Conservation (phyloP, 2,329 filamentous ascomycete species). For the Nigrospora osmanthi region DNA sequence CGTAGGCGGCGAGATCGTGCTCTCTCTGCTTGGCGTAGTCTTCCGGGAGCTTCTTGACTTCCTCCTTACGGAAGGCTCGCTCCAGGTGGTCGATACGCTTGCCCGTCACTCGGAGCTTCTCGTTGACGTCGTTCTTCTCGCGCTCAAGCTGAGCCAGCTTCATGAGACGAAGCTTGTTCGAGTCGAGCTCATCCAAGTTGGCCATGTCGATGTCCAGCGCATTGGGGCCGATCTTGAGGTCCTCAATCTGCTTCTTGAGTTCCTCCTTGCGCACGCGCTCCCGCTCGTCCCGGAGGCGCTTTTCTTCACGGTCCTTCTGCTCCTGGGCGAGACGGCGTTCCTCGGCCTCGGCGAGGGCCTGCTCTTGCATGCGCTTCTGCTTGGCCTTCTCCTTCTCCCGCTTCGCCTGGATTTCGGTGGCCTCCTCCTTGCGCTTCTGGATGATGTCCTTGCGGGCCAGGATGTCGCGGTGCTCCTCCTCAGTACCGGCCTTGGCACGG, state of each 20-base stretch:
- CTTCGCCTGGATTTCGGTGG: conserved; percentile 78
- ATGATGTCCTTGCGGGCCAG: conserved; percentile 85
- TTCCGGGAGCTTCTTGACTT: conserved; percentile 79
- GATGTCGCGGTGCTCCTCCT: conserved; percentile 81
- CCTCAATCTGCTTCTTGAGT: conserved; percentile 83
- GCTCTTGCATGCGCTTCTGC: conserved; percentile 77
- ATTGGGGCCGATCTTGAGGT: conserved; percentile 85
- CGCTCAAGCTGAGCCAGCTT: conserved; percentile 94
- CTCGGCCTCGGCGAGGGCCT: conserved; percentile 85
- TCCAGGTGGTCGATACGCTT: conserved; percentile 97
- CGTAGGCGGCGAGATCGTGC: conserved; percentile 70
- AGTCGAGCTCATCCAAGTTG: conserved; percentile 80
- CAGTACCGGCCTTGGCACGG: conserved; percentile 79
- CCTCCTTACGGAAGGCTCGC: conserved; percentile 92
- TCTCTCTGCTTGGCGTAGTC: conserved; percentile 83
- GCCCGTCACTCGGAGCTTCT: conserved; percentile 82
- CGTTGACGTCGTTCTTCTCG: conserved; percentile 93
- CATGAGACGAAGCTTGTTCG: conserved; percentile 82
- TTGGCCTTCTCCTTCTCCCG: conserved; percentile 90
- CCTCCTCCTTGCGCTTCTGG: conserved; percentile 93
- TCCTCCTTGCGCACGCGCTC: conserved; percentile 89
- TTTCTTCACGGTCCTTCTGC: conserved; percentile 82
- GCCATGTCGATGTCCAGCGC: conserved; percentile 66
- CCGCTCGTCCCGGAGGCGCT: conserved; percentile 77
- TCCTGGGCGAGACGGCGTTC: conserved; percentile 84